phyloP scores from a whole-genome alignment of 2,329 filamentous ascomycete genomes.

The Fusarium nanum region DNA sequence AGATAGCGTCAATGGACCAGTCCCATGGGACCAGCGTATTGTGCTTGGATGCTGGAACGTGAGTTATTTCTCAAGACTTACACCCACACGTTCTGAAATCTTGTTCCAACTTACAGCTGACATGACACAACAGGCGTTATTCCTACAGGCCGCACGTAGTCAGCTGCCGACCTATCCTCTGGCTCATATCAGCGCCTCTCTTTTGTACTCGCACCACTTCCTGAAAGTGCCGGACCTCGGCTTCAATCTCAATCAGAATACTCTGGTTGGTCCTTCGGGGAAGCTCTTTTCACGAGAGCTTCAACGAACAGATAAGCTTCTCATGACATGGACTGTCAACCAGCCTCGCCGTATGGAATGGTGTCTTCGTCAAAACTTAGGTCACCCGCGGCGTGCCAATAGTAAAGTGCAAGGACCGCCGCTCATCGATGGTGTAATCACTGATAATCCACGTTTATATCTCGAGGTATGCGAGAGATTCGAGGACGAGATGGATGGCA shows the following conservation, averaged over 20 bases:
- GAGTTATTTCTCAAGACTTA: constrained; percentile 37
- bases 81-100: background rate
- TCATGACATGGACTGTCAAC: constrained; percentile 92
- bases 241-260: constrained; percentile 80
- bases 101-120: constrained; percentile 6
- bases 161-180: constrained; percentile 73
- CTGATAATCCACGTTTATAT: constrained; percentile 81
- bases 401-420: constrained; percentile 9
- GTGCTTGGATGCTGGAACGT: constrained; percentile 87
- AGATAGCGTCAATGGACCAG: constrained; percentile 58
- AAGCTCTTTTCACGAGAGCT: constrained; percentile 72
- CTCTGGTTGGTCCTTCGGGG: constrained; percentile 76
- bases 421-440: constrained; percentile 82
- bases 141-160: constrained; percentile 70
- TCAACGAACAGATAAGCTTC: constrained; percentile 59
- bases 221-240: constrained; percentile 72
- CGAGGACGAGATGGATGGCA: constrained; percentile 52
- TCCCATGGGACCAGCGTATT: constrained; percentile 78
- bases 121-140: constrained; percentile 65
- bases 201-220: constrained; percentile 77
- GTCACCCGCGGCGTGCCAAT: constrained; percentile 49
- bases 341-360: constrained; percentile 82
- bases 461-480: constrained; percentile 66
- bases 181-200: constrained; percentile 75
- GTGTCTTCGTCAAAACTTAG: constrained; percentile 65